Evolutionary conservation across 352 stramenopile species (phyloP), one percentile per base, ranked within the genome.

Genomic region (Thalassiosira oceanica): DNA sequence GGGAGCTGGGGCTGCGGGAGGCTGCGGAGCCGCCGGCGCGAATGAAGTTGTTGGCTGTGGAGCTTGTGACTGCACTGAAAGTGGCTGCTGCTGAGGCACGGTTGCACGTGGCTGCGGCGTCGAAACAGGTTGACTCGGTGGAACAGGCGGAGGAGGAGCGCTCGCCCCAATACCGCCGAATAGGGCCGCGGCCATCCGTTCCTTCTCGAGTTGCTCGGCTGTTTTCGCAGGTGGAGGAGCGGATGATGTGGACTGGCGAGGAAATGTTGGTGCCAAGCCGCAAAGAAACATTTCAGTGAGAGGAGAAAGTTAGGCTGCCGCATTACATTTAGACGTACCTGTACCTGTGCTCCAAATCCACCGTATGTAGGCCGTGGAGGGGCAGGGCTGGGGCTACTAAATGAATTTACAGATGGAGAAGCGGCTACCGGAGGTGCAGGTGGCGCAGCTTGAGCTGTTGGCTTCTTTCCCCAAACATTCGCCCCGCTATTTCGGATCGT

Each of bases 131-230:
- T n/a, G n/a, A n/a, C n/a, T n/a, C n/a, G n/a, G n/a, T 27, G 75
- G 56, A 16, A 64, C 15, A 29, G 75, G 58, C 13, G 68, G 24
- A 7, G 69, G 49, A 21, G 67, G 45, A 8, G 65, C 46, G 21
- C 69, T 58, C 49, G 65, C 52, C 10, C 27, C 48, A 42, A 98
- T 95, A 23, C 96, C 96, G 31, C 96, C 95, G 79, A 99, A 99
- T 44, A 98, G 90, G 5, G 94, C 94, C 8, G 94, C 96, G 33
- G 96, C 96, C 84, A 97, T 92, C 63, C 83, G 73, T 78, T 95
- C 89, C 61, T 93, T 93, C 54, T 94, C 83, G 7, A 86, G 57
- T 51, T 91, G 77, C 52, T 91, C 86, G 18, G 67, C 71, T 15
- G 86, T 84, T 61, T 92, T 93, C 33, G 16, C 41, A 50, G 48